Evolutionary conservation across 2,329 filamentous ascomycete genomes (phyloP), one percentile per base, ranked within the genome.

Genomic region (Ophiostoma sp.): DNA sequence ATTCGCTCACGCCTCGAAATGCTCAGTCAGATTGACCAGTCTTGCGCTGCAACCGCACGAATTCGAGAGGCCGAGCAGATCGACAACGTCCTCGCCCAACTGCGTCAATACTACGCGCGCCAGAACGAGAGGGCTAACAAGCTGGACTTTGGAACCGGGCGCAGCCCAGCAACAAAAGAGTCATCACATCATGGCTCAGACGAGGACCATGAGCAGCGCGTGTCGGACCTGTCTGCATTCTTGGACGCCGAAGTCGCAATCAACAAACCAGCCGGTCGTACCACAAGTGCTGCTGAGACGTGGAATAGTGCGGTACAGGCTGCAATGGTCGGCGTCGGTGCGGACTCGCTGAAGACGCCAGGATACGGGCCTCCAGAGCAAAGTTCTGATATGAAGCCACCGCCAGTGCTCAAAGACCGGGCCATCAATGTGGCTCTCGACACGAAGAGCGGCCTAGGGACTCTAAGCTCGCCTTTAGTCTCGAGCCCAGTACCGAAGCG

Each of bases 1-100:
- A 70, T 76, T 12, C 70, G 70, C 5, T 25, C 68, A 3, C 71
- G 70, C 22, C 73, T 76, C 1, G 69, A 75, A n/a, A 75, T 59
- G 61, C 61, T 75, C 1, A 69, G 59, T 2, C 64, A 71, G 36
- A 71, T 73, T 5, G 69, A 70, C 64, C 70, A 57, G 50, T 68
- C 70, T 3, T 70, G 73, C 22, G 22, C 33, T 2, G 66, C 25
- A 3, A 71, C 64, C 2, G 72, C 70, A 19, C 59, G 66, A 12
- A 71, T 72, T 17, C 25, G 48, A 5, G 75, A 76, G 52, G 69
- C 57, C 12, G 70, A 74, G 22, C 72, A 75, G n/a, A 66, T 71
- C 12, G 39, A 59, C 31, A 52, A 61, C 31, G 61, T 75, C 1
- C 22, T 75, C 7, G 39, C 50, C 15, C 72, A 74, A 8, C 52